A percentile compares a stretch with the other conserved stretches of the same genome.
These are phyloP conservation scores for Chrysanthemum lavandulifolium DNA, from an alignment of 129 eudicot species.

Conservation along the genomic window DNA sequence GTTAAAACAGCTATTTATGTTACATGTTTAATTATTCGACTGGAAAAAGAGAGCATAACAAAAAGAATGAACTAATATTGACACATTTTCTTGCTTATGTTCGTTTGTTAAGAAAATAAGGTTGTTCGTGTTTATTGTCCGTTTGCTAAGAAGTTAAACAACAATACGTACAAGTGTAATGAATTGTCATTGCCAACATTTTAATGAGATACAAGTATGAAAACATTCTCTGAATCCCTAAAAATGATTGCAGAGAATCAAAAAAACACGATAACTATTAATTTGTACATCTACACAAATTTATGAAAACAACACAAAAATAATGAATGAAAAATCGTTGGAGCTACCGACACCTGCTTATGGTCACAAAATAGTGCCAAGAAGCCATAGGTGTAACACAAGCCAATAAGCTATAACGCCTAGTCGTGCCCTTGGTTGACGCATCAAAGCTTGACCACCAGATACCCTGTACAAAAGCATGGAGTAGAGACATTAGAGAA, in stretches of 20 bases:
- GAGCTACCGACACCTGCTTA: conserved; percentile 38
- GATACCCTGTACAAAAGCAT: conserved; percentile 60
- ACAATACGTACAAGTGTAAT: neutral
- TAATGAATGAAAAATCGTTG: neutral
- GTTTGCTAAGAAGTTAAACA: too few relatives aligned
- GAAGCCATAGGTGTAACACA: conserved; percentile 73
- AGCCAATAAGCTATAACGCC: conserved; percentile 84
- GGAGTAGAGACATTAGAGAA: neutral
- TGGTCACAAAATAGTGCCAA: conserved; percentile 71
- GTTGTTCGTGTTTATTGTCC: too few relatives aligned
- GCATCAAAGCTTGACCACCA: conserved; percentile 79
- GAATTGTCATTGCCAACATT: conserved; percentile 14
- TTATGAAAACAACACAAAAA: neutral
- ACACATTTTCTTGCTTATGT: neutral
- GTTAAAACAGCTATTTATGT: too few relatives aligned
- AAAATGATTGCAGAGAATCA: conserved; percentile 58
- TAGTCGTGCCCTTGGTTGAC: conserved; percentile 82
- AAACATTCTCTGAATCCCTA: conserved; percentile 58
- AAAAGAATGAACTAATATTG: too few relatives aligned
- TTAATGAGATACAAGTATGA: conserved; percentile 27
- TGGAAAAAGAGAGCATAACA: too few relatives aligned
- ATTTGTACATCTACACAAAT: conserved; percentile 33
- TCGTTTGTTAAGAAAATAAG: too few relatives aligned
- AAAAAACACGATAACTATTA: conserved; percentile 28
- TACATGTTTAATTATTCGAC: too few relatives aligned